Percentiles rank a stretch among this genome's conserved stretches.
Evolutionary conservation across 306 rosid species (phyloP).

Genomic region (Fagus sylvatica): DNA sequence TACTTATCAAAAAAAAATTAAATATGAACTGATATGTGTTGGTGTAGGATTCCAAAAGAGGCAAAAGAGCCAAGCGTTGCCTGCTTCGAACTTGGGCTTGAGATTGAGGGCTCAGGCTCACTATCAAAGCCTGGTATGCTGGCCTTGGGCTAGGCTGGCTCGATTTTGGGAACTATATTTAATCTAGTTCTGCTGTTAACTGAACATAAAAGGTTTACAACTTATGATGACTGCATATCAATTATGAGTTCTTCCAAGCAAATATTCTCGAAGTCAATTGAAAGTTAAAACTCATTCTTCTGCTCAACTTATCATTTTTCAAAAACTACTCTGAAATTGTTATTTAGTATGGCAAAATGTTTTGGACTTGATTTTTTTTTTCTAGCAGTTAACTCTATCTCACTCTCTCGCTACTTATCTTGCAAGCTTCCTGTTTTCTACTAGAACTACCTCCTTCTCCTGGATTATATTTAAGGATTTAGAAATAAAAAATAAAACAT

Average conservation of each 20-base stretch:
- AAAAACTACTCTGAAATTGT: neutral
- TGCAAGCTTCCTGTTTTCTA: neutral
- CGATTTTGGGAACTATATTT: neutral
- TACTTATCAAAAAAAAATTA: too few relatives aligned
- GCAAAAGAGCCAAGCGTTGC: neutral
- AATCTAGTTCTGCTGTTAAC: neutral
- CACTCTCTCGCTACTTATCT: neutral
- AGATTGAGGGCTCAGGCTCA: constrained; percentile 2
- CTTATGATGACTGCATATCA: neutral
- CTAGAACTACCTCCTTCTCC: neutral
- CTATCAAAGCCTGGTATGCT: neutral
- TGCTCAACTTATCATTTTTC: neutral
- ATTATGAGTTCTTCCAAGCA: neutral
- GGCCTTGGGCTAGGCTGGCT: neutral
- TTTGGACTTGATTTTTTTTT: neutral
- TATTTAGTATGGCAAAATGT: neutral
- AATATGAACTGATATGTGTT: neutral
- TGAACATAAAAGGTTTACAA: neutral
- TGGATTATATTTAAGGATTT: neutral
- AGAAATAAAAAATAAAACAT: too few relatives aligned
- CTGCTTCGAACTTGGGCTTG: neutral
- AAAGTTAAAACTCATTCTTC: neutral
- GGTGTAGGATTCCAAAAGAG: neutral
- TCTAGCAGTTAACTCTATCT: neutral
- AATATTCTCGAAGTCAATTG: neutral